Evolutionary conservation across 306 rosid genomes (phyloP), one percentile per base, ranked within the genome.

Genomic region (Fragaria nilgerrensis): DNA sequence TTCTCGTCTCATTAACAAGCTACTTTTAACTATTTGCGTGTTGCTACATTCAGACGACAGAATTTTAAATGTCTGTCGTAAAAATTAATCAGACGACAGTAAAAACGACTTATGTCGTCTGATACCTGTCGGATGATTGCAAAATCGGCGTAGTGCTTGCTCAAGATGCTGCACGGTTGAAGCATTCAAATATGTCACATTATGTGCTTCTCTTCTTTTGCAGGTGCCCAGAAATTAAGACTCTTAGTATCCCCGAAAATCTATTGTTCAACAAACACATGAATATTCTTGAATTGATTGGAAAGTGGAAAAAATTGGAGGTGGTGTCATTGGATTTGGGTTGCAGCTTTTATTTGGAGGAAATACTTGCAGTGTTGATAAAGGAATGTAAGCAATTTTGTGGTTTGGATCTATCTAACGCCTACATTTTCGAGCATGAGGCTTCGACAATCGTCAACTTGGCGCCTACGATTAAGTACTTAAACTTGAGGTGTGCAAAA

Each of bases 321-420:
- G 58, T 70, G 58, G 7, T 70, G 36, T 70, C 58, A 7, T 47
- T 70, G 59, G 74, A 25, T 59, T 59, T 59, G 65, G 65, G 23
- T 25, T 34, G 74, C 74, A 14, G 10, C n/a, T 65, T 65, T 36
- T 65, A 69, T 47, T 45, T 70, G 74, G 43, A 47, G 22, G 36
- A 47, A 25, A 15, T 70, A 44, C 19, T 70, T 45, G 58, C 22
- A 27, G 41, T 16, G 11, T 34, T 45, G 0, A 32, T n/a, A 47
- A 70, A 5, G 17, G 12, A 68, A 11, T 47, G 74, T 25, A 47
- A 25, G 41, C 10, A 47, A 0, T 15, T 70, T 8, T 39, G 41
- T 19, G 74, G 74, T 25, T 12, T 68, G 29, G 73, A 68, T 43
- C 25, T 45, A 11, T 44, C 58, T 7, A 23, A 45, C 36, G 34